Evolutionary conservation across 371 early-diverging fungal genomes (phyloP).

Genomic region (Coemansia linderi): DNA sequence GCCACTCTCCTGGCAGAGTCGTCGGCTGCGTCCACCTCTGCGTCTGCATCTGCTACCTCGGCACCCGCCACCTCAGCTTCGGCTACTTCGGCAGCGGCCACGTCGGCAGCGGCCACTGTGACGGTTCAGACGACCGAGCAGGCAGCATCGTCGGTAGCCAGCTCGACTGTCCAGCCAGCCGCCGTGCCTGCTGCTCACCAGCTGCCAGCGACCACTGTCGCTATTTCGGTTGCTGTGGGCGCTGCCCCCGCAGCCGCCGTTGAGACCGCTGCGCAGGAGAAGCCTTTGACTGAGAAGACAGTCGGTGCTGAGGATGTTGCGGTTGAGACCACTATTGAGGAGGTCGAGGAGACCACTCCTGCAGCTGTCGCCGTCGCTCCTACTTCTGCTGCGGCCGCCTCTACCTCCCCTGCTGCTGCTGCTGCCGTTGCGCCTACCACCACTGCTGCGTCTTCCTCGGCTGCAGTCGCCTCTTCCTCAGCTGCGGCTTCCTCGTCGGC

Average conservation of each 20-base stretch:
- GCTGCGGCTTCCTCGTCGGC: background rate
- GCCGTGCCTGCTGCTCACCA: background rate
- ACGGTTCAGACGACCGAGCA: background rate
- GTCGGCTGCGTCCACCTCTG: background rate
- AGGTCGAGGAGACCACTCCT: background rate
- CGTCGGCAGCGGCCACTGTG: background rate
- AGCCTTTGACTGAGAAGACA: background rate
- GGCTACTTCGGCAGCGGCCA: background rate
- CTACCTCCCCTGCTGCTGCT: background rate
- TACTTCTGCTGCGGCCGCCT: background rate
- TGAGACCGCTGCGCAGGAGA: background rate
- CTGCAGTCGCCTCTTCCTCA: background rate
- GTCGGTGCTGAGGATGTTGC: background rate
- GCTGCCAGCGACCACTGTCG: conserved; percentile 6
- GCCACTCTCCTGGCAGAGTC: conserved; percentile 3
- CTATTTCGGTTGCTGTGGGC: background rate
- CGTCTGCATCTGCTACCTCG: background rate
- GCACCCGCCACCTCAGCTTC: background rate
- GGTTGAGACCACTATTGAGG: background rate
- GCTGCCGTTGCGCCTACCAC: background rate
- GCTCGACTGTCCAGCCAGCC: background rate
- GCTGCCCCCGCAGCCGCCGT: background rate
- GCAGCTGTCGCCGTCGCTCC: background rate
- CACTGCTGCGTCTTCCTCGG: background rate
- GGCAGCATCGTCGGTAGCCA: background rate